Base-by-base conservation (phyloP, 768 basidiomycete species). In the Lactarius indigo region DNA sequence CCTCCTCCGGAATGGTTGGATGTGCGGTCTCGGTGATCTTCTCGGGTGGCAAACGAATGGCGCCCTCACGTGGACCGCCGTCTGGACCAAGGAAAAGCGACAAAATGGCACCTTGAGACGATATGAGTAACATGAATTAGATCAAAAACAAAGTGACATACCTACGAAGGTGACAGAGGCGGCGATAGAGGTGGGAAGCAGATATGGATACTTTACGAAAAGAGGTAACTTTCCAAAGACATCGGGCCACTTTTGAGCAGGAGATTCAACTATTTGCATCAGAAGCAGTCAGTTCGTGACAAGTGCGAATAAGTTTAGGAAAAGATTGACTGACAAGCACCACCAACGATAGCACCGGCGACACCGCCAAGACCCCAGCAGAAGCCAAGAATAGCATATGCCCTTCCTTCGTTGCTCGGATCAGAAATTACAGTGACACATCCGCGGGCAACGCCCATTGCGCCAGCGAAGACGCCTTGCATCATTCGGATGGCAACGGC, bases 291-390 rank as follows among this genome's bases (percentile, higher is more conserved):
- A 73, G 64, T 31, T n/a, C 44, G 28, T 57, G 64, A 61, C 42
- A 20, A 31, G 10, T 10, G 33, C 23, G 55, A 35, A 52, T 9
- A 57, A 37, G 44, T 30, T 42, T 10, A 26, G 55, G 3, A 50
- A 63, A 35, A 64, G 9, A 18, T 47, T 3, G 26, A 81, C 91
- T 76, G 70, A 93, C 92, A 88, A 71, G 87, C 79, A 71, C 92
- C 92, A 68, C 92, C 94, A 35, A 96, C 83, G 61, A 95, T 89
- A 56, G 91, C 90, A 54, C 94, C 94, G 56, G 88, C 85, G 15
- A 95, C 92, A 84, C 96, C 97, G 68, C 96, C 97, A 70, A 98
- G 85, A 67, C 95, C 96, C 97, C 96, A 97, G 71, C 89, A 92
- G 76, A 96, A 97, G 13, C 91, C 96, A 57, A 98, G 80, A 64